Conservation (phyloP, 208 protist species). For the Giardia duodenalis region DNA sequence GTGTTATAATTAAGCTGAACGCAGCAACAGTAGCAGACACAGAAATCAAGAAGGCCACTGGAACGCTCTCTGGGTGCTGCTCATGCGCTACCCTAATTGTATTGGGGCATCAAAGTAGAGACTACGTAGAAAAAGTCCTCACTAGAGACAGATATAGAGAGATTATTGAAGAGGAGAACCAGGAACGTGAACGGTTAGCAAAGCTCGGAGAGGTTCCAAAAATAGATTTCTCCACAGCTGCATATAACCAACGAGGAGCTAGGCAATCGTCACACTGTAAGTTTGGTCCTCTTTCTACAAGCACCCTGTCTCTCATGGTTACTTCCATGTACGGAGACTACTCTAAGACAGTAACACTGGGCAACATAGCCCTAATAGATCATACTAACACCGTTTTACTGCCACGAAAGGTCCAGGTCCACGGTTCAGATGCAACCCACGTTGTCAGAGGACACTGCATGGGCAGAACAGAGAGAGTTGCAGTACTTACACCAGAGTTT, state of each 20-base stretch:
- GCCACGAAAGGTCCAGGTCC: no score
- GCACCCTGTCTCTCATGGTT: no score
- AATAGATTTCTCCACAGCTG: background rate
- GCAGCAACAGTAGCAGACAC: background rate
- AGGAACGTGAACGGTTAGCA: background rate
- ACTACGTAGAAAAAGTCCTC: background rate
- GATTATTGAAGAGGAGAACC: background rate
- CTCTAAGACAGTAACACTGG: no score
- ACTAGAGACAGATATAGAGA: background rate
- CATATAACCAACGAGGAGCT: background rate
- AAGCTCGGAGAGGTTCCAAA: background rate
- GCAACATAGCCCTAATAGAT: no score
- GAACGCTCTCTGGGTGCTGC: background rate
- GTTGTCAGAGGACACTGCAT: no score
- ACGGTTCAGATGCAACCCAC: no score
- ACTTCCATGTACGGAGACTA: no score
- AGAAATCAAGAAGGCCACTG: background rate
- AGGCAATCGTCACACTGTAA: background rate
- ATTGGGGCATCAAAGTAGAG: background rate
- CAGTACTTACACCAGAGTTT: no score
- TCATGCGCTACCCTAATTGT: background rate
- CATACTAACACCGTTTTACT: no score
- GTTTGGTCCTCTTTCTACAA: background rate
- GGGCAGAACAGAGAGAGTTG: no score
- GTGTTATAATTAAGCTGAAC: background rate